These are phyloP conservation scores for Cyberlindnera galapagoensis DNA, from an alignment of 805 yeast genomes.

Conservation along the genomic window DNA sequence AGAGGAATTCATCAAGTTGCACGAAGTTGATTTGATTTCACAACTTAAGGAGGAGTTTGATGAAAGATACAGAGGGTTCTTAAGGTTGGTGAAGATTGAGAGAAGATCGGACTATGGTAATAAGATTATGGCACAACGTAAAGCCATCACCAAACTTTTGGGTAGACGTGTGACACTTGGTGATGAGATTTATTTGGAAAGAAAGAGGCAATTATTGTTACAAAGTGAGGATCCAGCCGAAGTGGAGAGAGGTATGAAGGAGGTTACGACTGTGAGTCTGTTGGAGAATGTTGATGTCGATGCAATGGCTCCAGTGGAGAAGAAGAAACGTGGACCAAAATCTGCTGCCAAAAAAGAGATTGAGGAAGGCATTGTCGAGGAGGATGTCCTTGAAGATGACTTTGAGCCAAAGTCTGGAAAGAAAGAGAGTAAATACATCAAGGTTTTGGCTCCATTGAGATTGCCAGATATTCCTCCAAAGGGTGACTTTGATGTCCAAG, in stretches of 20 bases:
- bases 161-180: slow-evolving; percentile 51
- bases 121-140: slow-evolving; percentile 43
- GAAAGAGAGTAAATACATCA: slow-evolving; percentile 12
- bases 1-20: slow-evolving; percentile 73
- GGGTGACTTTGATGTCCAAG: slow-evolving; percentile 78
- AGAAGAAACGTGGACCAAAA: slow-evolving; percentile 4
- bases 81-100: slow-evolving; percentile 54
- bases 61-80: slow-evolving; percentile 66
- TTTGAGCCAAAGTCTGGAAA: slow-evolving; percentile 8
- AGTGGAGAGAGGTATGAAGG: slow-evolving; percentile 41
- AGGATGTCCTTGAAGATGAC: slow-evolving; percentile 11
- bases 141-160: slow-evolving; percentile 38
- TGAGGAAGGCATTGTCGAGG: slow-evolving; percentile 23
- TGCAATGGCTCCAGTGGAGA: slow-evolving; percentile 5
- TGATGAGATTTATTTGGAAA: slow-evolving; percentile 73
- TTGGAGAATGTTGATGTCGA: slow-evolving; percentile 23
- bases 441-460: slow-evolving; percentile 56
- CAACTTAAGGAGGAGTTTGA: slow-evolving; percentile 74
- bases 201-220: slow-evolving; percentile 49
- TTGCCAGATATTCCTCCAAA: slow-evolving; percentile 70
- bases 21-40: slow-evolving; percentile 64
- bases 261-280: slow-evolving; percentile 69
- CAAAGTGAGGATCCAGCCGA: slow-evolving; percentile 45
- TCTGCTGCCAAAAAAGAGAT: slow-evolving; percentile 1
- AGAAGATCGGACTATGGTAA: slow-evolving; percentile 43